Conservation (phyloP, 2,329 filamentous ascomycete species). For the Clarireedia hainanense region DNA sequence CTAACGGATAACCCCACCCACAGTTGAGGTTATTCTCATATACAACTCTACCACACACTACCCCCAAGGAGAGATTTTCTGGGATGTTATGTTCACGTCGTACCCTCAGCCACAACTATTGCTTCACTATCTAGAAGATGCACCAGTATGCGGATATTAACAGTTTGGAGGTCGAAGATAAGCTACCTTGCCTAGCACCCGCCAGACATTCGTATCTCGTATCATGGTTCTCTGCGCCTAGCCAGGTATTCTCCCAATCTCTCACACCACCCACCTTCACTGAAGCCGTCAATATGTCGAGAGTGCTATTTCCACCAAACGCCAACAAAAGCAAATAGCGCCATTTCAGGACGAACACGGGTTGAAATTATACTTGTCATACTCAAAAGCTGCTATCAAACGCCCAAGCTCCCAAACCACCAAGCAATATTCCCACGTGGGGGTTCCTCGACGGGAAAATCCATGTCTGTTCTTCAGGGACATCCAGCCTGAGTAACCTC, state of each 20-base stretch:
- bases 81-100: neutral
- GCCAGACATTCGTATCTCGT: too few species aligned
- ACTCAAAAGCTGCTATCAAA: neutral
- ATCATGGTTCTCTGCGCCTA: too few species aligned
- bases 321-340: neutral
- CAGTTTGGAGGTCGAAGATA: too few species aligned
- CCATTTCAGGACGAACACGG: too few species aligned
- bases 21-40: too few species aligned
- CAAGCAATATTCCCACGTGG: conserved; percentile 2
- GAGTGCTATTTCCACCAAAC: neutral
- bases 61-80: neutral
- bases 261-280: too few species aligned
- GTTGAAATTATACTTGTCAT: neutral
- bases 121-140: neutral
- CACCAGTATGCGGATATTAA: neutral
- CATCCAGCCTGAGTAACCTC: neutral
- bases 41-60: neutral
- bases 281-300: too few species aligned
- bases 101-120: neutral
- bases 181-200: too few species aligned
- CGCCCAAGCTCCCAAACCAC: neutral
- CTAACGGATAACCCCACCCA: neutral
- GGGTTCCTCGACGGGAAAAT: neutral
- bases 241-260: too few species aligned
- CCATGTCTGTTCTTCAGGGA: neutral